A percentile compares a stretch with the other conserved stretches of the same genome.
These are phyloP conservation scores for Solanum appendiculatum DNA, from an alignment of 257 asterid genomes.

Conservation along the genomic window DNA sequence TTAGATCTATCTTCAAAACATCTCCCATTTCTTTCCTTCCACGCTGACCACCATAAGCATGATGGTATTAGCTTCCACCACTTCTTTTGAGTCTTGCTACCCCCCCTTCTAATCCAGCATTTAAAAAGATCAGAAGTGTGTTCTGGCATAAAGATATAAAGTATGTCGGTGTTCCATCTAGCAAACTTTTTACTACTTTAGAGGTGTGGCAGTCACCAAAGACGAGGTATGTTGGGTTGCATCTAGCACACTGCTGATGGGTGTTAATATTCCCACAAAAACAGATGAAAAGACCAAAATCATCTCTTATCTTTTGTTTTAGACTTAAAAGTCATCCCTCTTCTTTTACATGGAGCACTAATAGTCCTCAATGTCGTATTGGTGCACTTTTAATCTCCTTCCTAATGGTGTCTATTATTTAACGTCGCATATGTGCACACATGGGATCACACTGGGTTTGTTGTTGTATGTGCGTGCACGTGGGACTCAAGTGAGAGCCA, in stretches of 20 bases:
- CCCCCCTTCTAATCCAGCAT: too few relatives aligned
- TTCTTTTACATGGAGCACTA: not conserved
- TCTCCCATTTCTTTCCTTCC: too few relatives aligned
- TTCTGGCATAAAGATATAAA: not conserved
- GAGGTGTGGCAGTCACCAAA: not conserved
- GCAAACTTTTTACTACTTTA: not conserved
- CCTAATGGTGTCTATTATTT: not conserved
- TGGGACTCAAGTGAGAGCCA: not conserved
- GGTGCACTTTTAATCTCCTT: not conserved
- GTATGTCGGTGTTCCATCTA: not conserved
- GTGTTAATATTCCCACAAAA: not conserved
- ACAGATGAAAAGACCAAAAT: not conserved
- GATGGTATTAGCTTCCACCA: too few relatives aligned
- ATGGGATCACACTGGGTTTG: not conserved
- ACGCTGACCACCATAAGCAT: too few relatives aligned
- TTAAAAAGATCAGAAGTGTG: too few relatives aligned
- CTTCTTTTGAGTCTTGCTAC: too few relatives aligned
- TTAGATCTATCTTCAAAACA: too few relatives aligned
- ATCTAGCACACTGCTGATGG: not conserved
- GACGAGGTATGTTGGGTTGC: not conserved
- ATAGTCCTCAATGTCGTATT: not conserved
- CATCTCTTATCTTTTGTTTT: not conserved
- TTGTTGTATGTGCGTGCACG: not conserved
- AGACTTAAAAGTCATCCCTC: not conserved
- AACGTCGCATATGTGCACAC: not conserved